A percentile compares a stretch with the other conserved stretches of the same genome.
These are phyloP conservation scores for Clarireedia sp. DNA, from an alignment of 2,329 filamentous ascomycete species.

Conservation along the genomic window DNA sequence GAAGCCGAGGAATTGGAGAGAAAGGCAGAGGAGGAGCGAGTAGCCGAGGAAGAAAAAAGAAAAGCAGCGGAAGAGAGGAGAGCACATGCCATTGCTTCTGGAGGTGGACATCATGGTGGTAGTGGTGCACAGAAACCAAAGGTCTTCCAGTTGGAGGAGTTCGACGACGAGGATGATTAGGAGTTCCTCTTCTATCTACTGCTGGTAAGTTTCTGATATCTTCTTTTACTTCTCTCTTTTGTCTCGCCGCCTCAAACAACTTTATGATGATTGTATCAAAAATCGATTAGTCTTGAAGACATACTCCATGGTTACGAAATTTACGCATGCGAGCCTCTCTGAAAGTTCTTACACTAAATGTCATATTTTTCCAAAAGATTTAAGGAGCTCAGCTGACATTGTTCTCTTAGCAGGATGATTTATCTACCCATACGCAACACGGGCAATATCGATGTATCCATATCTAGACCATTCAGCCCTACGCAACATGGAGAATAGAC, in stretches of 20 bases:
- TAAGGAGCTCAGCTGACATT: neutral
- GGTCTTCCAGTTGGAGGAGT: conserved; percentile 35
- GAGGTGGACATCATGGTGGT: conserved; percentile 8
- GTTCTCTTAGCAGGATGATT: neutral
- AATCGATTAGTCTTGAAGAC: conserved; percentile 99
- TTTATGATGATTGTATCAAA: conserved; percentile 60
- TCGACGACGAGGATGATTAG: conserved; percentile 33
- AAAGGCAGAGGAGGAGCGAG: conserved; percentile 22
- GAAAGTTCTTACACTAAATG: conserved; percentile 32
- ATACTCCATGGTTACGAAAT: conserved; percentile 74
- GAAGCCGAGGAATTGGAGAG: conserved; percentile 27
- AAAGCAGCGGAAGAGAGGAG: conserved; percentile 21
- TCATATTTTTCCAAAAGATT: neutral
- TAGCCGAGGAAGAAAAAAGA: conserved; percentile 28
- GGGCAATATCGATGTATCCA: too few relatives aligned
- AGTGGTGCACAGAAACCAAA: conserved; percentile 24
- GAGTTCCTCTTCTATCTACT: neutral
- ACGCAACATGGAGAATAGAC: too few relatives aligned
- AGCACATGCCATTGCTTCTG: conserved; percentile 9
- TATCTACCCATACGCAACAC: too few relatives aligned
- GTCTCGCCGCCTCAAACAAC: neutral
- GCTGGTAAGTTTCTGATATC: neutral
- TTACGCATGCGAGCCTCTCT: conserved; percentile 69
- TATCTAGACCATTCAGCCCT: too few relatives aligned
- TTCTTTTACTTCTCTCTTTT: neutral